Evolutionary conservation across 2,329 filamentous ascomycete genomes (phyloP).

Genomic region (Fusarium illudens): DNA sequence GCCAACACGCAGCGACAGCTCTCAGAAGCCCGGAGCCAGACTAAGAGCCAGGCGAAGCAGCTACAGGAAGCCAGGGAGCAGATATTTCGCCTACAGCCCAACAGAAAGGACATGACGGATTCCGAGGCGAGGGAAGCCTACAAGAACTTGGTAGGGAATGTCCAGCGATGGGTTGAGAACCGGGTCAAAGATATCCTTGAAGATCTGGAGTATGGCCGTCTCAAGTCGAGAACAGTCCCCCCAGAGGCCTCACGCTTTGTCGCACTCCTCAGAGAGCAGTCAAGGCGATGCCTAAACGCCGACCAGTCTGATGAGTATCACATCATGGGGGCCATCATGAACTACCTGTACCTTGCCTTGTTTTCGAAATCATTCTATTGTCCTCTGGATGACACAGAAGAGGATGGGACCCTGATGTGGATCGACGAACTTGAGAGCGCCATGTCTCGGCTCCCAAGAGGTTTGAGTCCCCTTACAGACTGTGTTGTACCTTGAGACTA

Average conservation of each 20-base stretch:
- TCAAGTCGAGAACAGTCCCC: conserved; percentile 36
- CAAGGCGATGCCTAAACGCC: conserved; percentile 44
- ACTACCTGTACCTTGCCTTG: conserved; percentile 48
- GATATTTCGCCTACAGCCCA: conserved; percentile 46
- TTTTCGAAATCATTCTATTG: conserved; percentile 51
- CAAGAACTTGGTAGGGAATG: conserved; percentile 44
- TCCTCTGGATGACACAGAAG: conserved; percentile 46
- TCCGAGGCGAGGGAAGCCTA: conserved; percentile 48
- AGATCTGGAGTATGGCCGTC: conserved; percentile 43
- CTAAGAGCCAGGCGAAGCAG: conserved; percentile 40
- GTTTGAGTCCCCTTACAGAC: conserved; percentile 22
- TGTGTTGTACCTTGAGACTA: conserved; percentile 1
- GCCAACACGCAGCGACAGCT: conserved; percentile 44
- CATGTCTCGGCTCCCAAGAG: conserved; percentile 48
- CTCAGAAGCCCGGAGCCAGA: conserved; percentile 42
- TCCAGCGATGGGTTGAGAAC: conserved; percentile 50
- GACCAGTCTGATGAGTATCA: conserved; percentile 49
- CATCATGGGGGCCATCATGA: conserved; percentile 49
- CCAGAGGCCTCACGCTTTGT: conserved; percentile 44
- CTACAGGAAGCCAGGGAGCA: conserved; percentile 45
- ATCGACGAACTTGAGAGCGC: conserved; percentile 46
- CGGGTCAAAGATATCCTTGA: conserved; percentile 45
- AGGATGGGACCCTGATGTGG: conserved; percentile 45
- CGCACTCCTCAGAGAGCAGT: conserved; percentile 48
- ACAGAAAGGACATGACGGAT: conserved; percentile 49